A percentile compares a stretch with the other conserved stretches of the same genome.
phyloP scores from a whole-genome alignment of 768 basidiomycete genomes.

The Lepiota subincarnata region DNA sequence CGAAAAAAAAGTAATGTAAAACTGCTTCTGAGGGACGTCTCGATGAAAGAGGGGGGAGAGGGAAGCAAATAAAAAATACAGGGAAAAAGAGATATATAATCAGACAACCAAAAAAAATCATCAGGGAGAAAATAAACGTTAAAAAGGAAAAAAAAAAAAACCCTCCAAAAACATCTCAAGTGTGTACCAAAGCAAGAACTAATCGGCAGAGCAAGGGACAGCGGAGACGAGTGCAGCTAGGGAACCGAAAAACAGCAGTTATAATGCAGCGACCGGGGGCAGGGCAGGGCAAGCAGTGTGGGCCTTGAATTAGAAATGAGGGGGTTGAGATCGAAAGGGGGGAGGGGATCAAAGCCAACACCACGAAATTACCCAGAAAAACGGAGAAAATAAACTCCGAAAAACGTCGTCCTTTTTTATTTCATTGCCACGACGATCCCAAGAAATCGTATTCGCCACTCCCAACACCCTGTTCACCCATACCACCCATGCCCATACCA shows the following conservation, averaged over 20 bases:
- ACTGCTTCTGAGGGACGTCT: too few relatives aligned
- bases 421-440: conserved; percentile 1
- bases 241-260: neutral
- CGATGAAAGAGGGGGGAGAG: neutral
- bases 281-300: neutral
- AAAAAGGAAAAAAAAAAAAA: neutral
- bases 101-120: neutral
- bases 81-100: neutral
- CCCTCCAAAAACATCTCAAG: conserved; percentile 2
- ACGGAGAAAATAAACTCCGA: neutral
- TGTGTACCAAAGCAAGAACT: neutral
- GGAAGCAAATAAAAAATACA: conserved; percentile 5
- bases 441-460: conserved; percentile 9
- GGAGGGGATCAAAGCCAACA: too few relatives aligned
- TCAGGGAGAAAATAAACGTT: neutral
- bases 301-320: neutral
- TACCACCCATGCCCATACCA: conserved; percentile 5
- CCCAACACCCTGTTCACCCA: conserved; percentile 10
- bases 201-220: neutral
- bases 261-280: neutral
- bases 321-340: neutral
- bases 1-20: too few relatives aligned
- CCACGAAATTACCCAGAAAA: too few relatives aligned
- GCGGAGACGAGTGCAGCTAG: neutral
- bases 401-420: neutral